Evolutionary conservation across 1,139 yeast genomes (phyloP).

Genomic region (Hanseniaspora uvarum): DNA sequence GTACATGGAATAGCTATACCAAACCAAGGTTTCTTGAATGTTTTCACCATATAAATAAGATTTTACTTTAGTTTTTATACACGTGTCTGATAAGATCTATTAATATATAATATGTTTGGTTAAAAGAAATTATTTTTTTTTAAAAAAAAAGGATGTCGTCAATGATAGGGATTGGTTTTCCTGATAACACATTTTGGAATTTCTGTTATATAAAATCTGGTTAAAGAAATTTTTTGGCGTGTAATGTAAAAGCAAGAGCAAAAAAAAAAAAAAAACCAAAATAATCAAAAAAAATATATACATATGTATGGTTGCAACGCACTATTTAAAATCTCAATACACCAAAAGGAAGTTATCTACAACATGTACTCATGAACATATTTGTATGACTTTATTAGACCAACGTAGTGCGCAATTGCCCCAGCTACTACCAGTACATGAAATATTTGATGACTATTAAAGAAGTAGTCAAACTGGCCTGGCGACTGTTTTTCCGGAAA

Average conservation of each 20-base stretch:
- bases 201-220: not conserved
- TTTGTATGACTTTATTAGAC: slow-evolving; percentile 50
- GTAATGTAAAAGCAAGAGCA: not conserved
- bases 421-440: slow-evolving; percentile 76
- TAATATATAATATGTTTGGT: too few relatives aligned
- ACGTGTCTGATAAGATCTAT: too few relatives aligned
- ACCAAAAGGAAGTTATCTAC: too few relatives aligned
- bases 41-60: slow-evolving; percentile 29
- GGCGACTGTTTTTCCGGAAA: slow-evolving; percentile 67
- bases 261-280: too few relatives aligned
- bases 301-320: too few relatives aligned
- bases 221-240: not conserved
- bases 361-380: slow-evolving; percentile 35
- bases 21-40: slow-evolving; percentile 48
- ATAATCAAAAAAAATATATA: not conserved
- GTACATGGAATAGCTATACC: slow-evolving; percentile 59
- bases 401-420: slow-evolving; percentile 64
- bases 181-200: too few relatives aligned
- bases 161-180: too few relatives aligned
- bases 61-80: not conserved
- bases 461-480: slow-evolving; percentile 60
- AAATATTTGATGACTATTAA: slow-evolving; percentile 82
- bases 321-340: not conserved
- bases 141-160: too few relatives aligned
- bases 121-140: too few relatives aligned